phyloP scores from a whole-genome alignment of 768 basidiomycete genomes.

The Xanthoconium purpureum region DNA sequence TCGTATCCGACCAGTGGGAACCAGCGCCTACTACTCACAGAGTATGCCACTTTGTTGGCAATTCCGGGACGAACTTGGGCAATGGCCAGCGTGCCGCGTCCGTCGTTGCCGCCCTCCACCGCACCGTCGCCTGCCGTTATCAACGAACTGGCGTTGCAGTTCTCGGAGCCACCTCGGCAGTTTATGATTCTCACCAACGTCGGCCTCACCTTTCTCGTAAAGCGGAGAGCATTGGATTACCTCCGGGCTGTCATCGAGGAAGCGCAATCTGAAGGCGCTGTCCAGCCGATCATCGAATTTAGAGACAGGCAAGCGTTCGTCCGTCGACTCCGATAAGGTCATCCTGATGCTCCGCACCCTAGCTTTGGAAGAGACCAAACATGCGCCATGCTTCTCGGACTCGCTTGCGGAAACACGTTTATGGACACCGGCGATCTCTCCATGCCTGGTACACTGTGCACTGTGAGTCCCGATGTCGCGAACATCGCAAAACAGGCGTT shows the following conservation, averaged over 20 bases:
- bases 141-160: conserved; percentile 83
- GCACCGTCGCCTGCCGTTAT: conserved; percentile 52
- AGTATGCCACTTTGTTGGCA: conserved; percentile 72
- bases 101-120: conserved; percentile 32
- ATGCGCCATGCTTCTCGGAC: conserved; percentile 85
- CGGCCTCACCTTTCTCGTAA: conserved; percentile 76
- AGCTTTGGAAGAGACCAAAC: conserved; percentile 93
- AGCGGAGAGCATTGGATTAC: conserved; percentile 83
- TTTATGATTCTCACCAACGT: conserved; percentile 89
- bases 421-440: conserved; percentile 56
- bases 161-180: conserved; percentile 67
- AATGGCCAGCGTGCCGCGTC: conserved; percentile 56
- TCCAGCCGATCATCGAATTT: conserved; percentile 80
- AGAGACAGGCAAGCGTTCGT: conserved; percentile 59
- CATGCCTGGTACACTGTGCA: conserved; percentile 43
- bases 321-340: not conserved
- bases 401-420: conserved; percentile 83
- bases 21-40: conserved; percentile 65
- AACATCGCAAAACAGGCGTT: conserved; percentile 80
- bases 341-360: conserved; percentile 6
- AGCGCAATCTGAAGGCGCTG: conserved; percentile 69
- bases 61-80: conserved; percentile 86
- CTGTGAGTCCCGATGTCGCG: conserved; percentile 58
- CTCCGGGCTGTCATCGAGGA: conserved; percentile 80
- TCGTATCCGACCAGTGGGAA: conserved; percentile 39